Base-by-base conservation (phyloP, 2,329 filamentous ascomycete species). In the Karstenula rhodostoma region DNA sequence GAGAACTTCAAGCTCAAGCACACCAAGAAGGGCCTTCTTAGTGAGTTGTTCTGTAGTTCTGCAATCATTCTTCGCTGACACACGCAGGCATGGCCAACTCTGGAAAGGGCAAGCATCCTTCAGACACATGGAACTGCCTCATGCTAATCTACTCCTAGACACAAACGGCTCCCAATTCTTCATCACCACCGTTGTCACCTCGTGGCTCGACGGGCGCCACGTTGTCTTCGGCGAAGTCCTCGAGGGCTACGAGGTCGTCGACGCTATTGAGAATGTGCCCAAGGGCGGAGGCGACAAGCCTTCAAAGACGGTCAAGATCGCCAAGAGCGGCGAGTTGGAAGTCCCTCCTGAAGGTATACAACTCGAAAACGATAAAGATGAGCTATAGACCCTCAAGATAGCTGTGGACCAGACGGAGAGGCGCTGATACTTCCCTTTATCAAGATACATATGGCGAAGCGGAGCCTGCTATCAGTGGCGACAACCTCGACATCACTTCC, bases 1-100 rank as follows among this genome's bases (percentile, higher is more conserved):
- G 92, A 96, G 89, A 95, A 94, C 90, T 95, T 96, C 87, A 94
- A 95, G 89, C 86, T 94, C 77, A 94, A 93, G 80, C 92, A 96
- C 88, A 87, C 85, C 84, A 93, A 93, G 87, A 90, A 89, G 80
- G 92, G 92, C 73, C 83, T 92, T 54, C 83, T 95, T 67, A 93
- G 84, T 85, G 84, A 70, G 84, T 53, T 70, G 25, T 15, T 19
- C 51, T 3, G 70, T 25, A 25, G 4, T 19, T 37, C 12, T n/a
- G 7, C 8, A 22, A 29, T 23, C 19, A 40, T 25, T 29, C 2
- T 37, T n/a, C 13, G 44, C 65, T 67, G 48, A 67, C 60, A 43
- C 3, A 23, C 19, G 33, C 73, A 83, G 86, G 90, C 80, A 95
- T 93, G 92, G 92, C 90, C 80, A 94, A 94, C 82, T 87, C 90